A percentile compares a stretch with the other conserved stretches of the same genome.
These are phyloP conservation scores for Heritiera fomes DNA, from an alignment of 345 rosid genomes.

Conservation along the genomic window DNA sequence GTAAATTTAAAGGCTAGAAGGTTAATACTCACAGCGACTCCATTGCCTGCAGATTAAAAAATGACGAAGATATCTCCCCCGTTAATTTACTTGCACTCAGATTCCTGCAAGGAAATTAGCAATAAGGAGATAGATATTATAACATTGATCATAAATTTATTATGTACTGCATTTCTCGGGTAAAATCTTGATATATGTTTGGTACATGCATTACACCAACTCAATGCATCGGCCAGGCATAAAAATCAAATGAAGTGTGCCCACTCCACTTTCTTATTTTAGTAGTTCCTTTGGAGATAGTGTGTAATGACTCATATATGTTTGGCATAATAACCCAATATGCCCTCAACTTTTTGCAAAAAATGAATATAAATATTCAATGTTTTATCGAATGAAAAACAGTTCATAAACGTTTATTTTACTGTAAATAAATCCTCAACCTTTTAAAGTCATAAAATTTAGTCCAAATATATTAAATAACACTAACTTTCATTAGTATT, in stretches of 20 bases:
- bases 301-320: background rate
- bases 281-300: background rate
- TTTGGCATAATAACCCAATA: no score
- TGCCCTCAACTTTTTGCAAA: no score
- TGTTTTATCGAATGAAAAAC: no score
- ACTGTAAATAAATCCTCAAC: no score
- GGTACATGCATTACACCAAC: background rate
- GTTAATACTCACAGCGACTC: slow-evolving; percentile 30
- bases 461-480: no score
- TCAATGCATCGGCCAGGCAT: background rate
- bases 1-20: background rate
- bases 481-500: no score
- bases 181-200: no score
- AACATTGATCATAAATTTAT: background rate
- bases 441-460: no score
- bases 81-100: slow-evolving; percentile 32
- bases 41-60: slow-evolving; percentile 24
- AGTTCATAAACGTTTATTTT: no score
- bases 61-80: slow-evolving; percentile 24
- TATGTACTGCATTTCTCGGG: background rate
- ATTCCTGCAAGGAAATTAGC: slow-evolving; percentile 21
- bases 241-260: background rate
- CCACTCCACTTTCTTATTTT: background rate
- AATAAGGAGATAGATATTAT: background rate
- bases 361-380: no score